These are phyloP conservation scores for Misopates orontium DNA, from an alignment of 257 asterid genomes.

Conservation along the genomic window DNA sequence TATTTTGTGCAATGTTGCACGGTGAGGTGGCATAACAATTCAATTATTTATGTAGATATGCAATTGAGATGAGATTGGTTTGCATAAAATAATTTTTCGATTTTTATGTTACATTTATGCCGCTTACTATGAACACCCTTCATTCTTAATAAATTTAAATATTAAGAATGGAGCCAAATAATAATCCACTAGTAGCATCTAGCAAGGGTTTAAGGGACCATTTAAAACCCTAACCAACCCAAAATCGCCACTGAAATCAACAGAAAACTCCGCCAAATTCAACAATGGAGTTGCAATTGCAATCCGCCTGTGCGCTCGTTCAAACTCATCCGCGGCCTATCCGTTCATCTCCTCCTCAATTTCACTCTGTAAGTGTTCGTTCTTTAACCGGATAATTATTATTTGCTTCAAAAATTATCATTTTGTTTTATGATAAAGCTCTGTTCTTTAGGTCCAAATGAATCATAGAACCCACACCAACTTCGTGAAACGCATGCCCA, in stretches of 20 bases:
- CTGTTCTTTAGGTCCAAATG: constrained; percentile 40
- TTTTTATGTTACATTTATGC: too few species aligned
- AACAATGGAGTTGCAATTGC: constrained; percentile 48
- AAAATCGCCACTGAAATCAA: background rate
- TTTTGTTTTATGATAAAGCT: background rate
- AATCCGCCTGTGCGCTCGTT: constrained; percentile 41
- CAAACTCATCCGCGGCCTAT: constrained; percentile 39
- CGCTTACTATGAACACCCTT: too few species aligned
- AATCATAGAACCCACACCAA: constrained; percentile 22
- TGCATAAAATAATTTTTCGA: too few species aligned
- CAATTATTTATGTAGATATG: too few species aligned
- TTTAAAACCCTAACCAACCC: constrained; percentile 31
- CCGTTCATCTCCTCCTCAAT: constrained; percentile 35
- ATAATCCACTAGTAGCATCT: background rate
- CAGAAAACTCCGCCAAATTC: constrained; percentile 3
- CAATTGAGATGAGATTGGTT: too few species aligned
- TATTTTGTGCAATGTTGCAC: too few species aligned
- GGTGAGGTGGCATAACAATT: too few species aligned
- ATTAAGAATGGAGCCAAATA: too few species aligned
- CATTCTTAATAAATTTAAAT: too few species aligned
- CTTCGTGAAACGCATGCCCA: constrained; percentile 31
- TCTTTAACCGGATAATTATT: constrained; percentile 3
- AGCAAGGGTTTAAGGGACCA: constrained; percentile 42
- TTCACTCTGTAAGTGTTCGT: constrained; percentile 42
- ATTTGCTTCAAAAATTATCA: background rate